These are phyloP conservation scores for Gamsiella multidivaricata DNA, from an alignment of 192 early-diverging fungal genomes.

Conservation along the genomic window DNA sequence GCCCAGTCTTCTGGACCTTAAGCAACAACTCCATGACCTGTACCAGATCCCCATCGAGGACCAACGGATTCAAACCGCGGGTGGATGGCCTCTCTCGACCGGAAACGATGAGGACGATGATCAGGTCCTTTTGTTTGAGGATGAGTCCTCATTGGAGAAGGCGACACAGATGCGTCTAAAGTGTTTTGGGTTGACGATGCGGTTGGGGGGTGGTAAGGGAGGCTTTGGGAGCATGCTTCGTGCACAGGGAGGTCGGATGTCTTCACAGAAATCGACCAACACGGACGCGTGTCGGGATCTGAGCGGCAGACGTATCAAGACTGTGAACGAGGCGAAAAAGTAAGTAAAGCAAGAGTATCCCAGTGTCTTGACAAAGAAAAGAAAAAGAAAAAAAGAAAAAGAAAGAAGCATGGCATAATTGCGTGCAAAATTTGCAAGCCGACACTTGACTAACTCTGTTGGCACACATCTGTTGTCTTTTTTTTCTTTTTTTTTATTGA, in stretches of 20 bases:
- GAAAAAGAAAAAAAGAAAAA: constrained; percentile 40
- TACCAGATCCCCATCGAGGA: constrained; percentile 53
- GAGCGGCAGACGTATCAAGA: constrained; percentile 87
- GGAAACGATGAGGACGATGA: constrained; percentile 47
- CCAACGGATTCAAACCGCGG: constrained; percentile 56
- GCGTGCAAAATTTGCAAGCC: too few species aligned
- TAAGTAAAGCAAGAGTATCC: too few species aligned
- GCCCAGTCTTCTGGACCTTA: constrained; percentile 50
- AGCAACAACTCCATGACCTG: constrained; percentile 39
- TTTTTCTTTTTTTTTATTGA: constrained; percentile 3
- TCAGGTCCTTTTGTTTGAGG: constrained; percentile 50
- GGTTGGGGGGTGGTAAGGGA: constrained; percentile 89
- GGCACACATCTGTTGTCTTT: neutral
- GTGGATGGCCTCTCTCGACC: constrained; percentile 46
- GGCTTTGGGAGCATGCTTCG: constrained; percentile 96
- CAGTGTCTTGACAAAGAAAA: constrained; percentile 22
- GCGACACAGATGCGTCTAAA: constrained; percentile 24
- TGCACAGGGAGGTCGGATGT: constrained; percentile 91
- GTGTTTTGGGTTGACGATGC: constrained; percentile 61
- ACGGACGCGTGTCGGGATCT: constrained; percentile 95
- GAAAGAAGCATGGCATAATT: neutral
- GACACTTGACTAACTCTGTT: too few species aligned
- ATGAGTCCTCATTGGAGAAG: neutral
- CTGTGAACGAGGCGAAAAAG: constrained; percentile 90
- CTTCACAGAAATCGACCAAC: constrained; percentile 87